Percentiles rank a stretch among this genome's conserved stretches.
phyloP scores from a whole-genome alignment of 345 rosid species.

The Balakata baccata region DNA sequence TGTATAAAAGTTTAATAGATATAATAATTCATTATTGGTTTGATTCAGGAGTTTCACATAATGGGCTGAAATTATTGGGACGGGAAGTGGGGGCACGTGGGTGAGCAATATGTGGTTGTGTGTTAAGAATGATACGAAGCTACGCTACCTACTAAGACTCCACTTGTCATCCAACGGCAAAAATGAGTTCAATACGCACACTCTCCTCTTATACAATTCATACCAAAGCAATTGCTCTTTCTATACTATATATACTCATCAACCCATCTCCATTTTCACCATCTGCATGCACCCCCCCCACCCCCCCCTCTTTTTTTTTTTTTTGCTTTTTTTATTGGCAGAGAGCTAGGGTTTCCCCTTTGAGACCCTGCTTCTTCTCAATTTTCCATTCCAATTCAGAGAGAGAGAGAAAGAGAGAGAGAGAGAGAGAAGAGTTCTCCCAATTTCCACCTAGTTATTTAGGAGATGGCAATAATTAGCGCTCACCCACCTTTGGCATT shows the following conservation, averaged over 20 bases:
- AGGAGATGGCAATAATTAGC: constrained; percentile 36
- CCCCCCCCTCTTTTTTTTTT: neutral
- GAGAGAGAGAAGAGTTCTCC: neutral
- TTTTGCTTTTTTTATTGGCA: neutral
- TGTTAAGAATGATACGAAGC: constrained; percentile 39
- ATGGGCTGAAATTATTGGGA: constrained; percentile 2
- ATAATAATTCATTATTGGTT: too few relatives aligned
- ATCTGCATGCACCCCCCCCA: constrained; percentile 15
- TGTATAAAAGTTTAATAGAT: too few relatives aligned
- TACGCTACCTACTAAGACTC: constrained; percentile 54
- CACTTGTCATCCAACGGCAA: constrained; percentile 70
- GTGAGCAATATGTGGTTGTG: constrained; percentile 1
- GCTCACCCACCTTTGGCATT: constrained; percentile 37
- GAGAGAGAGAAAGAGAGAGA: neutral
- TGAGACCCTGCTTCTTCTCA: constrained; percentile 17
- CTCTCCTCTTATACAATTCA: constrained; percentile 14
- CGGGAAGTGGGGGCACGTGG: constrained; percentile 13
- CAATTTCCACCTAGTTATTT: neutral
- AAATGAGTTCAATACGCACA: constrained; percentile 45
- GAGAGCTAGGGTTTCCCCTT: constrained; percentile 34
- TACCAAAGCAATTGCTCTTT: neutral
- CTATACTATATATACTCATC: neutral
- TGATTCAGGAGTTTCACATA: too few relatives aligned
- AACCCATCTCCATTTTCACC: neutral
- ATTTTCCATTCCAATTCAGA: neutral